These are phyloP conservation scores for Fusarium sp. DNA, from an alignment of 2,329 filamentous ascomycete species.

Conservation along the genomic window DNA sequence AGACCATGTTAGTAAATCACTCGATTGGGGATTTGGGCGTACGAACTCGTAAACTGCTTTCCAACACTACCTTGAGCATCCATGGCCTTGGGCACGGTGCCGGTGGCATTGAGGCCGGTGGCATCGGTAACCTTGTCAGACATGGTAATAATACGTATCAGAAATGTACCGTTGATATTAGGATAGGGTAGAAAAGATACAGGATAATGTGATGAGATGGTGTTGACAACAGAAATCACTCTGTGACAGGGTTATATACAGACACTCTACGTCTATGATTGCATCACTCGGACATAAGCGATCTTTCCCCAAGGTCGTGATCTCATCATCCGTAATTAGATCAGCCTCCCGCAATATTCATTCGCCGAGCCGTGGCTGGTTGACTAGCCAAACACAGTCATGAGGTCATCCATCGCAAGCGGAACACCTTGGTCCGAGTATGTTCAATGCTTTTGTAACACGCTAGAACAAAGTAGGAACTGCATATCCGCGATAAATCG, in stretches of 20 bases:
- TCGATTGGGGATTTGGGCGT: fast-evolving
- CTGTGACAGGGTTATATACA: not conserved
- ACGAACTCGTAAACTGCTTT: conserved; percentile 68
- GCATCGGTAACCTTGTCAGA: conserved; percentile 30
- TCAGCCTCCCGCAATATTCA: too few relatives aligned
- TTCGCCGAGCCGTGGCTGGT: too few relatives aligned
- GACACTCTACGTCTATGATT: too few relatives aligned
- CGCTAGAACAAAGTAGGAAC: too few relatives aligned
- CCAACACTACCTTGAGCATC: conserved; percentile 67
- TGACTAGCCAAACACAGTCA: too few relatives aligned
- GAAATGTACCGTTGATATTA: not conserved
- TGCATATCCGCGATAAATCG: too few relatives aligned
- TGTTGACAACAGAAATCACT: not conserved
- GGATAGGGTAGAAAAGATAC: not conserved
- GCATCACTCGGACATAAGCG: too few relatives aligned
- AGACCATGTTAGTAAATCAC: fast-evolving
- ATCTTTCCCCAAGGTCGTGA: too few relatives aligned
- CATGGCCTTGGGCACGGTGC: conserved; percentile 57
- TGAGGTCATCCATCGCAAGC: too few relatives aligned
- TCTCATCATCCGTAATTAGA: too few relatives aligned
- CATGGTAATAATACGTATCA: conserved; percentile 6
- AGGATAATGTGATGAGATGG: not conserved
- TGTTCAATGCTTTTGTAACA: too few relatives aligned
- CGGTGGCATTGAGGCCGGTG: not conserved
- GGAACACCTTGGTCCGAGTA: too few relatives aligned